Evolutionary conservation across 148 eudicot genomes (phyloP).

Genomic region (Dianthus caryophyllus): DNA sequence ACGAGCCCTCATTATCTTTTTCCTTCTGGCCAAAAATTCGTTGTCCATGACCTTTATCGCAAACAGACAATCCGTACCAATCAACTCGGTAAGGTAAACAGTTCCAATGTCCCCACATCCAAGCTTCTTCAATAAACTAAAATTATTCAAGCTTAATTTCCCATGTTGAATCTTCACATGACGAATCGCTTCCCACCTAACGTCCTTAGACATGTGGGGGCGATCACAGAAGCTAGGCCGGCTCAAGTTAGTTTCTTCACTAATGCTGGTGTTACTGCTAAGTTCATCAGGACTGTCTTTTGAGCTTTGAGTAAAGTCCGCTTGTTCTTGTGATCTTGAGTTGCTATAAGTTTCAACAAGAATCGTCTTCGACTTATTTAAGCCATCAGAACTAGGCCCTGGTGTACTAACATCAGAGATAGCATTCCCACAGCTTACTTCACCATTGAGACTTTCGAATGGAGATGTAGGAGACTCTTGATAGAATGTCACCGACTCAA

Average conservation of each 20-base stretch:
- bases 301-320: conserved; percentile 70
- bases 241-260: conserved; percentile 75
- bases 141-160: conserved; percentile 58
- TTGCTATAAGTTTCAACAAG: conserved; percentile 31
- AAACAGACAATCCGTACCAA: conserved; percentile 67
- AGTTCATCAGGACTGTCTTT: conserved; percentile 72
- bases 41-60: conserved; percentile 97
- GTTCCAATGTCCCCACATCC: conserved; percentile 97
- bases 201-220: conserved; percentile 94
- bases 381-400: conserved; percentile 28
- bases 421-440: conserved; percentile 28
- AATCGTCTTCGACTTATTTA: conserved; percentile 26
- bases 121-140: conserved; percentile 82
- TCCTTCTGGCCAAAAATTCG: conserved; percentile 77
- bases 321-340: conserved; percentile 39
- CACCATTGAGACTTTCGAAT: conserved; percentile 29
- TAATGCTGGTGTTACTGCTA: conserved; percentile 66
- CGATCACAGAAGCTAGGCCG: conserved; percentile 67
- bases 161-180: conserved; percentile 60
- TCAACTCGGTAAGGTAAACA: conserved; percentile 84
- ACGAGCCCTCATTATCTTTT: conserved; percentile 80
- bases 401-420: conserved; percentile 36
- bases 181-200: conserved; percentile 80
- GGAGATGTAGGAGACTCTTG: conserved; percentile 36
- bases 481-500: conserved; percentile 30